Evolutionary conservation across 371 early-diverging fungal genomes (phyloP), one percentile per base, ranked within the genome.

Genomic region (Lichtheimia ornata): DNA sequence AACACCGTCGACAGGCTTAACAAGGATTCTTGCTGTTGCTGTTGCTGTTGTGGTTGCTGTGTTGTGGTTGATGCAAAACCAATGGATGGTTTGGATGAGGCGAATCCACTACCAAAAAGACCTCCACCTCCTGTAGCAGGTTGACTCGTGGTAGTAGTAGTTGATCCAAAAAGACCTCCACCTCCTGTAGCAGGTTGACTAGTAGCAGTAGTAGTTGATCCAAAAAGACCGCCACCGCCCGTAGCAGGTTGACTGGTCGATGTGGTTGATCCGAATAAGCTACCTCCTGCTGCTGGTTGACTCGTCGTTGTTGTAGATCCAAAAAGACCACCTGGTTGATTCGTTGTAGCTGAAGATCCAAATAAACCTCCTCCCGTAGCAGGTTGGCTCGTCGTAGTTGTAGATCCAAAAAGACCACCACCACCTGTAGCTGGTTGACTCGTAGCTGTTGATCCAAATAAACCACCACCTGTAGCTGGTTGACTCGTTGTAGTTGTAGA

Each of bases 31-130:
- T 60, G 52, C 28, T 65, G 64, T 42, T 66, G 64, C 41, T 66
- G 69, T 44, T 65, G 66, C 42, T 69, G 73, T 53, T 53, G 59
- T 25, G 58, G 64, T 35, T 54, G 62, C 11, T 67, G 62, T 45
- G 56, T 57, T 27, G n/a, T 22, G n/a, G 53, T 27, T 25, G 54
- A 18, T 7, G 56, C 11, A 30, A 53, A 41, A 47, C 35, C 35
- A 14, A 40, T 7, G 4, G 43, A 12, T 14, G 63, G 41, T 52
- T 17, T n/a, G 35, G 35, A 35, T 35, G 35, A 11, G 35, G 11
- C 5, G 35, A 11, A 35, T 35, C 11, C 35, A 35, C 35, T 11
- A 35, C 22, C 22, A 2, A 22, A 22, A 28, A 28, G 28, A 28
- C 28, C 2, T 22, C 22, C n/a, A n/a, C n/a, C n/a, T n/a, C n/a